Conservation (phyloP, 495 filamentous ascomycete species). For the Penicillium lagena region DNA sequence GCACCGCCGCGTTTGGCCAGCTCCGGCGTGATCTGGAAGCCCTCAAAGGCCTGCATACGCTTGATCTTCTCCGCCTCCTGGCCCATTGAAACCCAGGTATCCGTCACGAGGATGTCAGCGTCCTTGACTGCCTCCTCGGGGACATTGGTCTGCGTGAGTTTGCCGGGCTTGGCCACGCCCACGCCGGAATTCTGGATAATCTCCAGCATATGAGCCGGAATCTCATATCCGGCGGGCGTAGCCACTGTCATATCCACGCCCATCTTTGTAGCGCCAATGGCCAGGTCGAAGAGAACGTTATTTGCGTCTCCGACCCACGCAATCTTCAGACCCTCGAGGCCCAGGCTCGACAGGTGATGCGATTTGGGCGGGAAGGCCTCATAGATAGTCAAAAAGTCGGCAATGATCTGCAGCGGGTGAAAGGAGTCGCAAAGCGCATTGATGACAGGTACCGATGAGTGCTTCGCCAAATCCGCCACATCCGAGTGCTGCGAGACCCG, state of each 20-base stretch:
- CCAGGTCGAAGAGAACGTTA: conserved; percentile 92
- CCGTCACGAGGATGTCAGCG: conserved; percentile 87
- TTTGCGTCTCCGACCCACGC: conserved; percentile 97
- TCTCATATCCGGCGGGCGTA: conserved; percentile 75
- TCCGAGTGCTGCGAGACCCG: conserved; percentile 81
- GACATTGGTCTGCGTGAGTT: conserved; percentile 62
- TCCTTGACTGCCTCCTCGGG: conserved; percentile 86
- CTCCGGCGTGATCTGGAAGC: conserved; percentile 83
- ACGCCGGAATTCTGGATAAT: conserved; percentile 58
- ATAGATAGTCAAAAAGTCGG: conserved; percentile 86
- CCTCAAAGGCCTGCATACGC: conserved; percentile 72
- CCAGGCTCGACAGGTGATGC: conserved; percentile 44
- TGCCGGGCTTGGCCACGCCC: conserved; percentile 52
- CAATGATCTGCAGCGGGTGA: conserved; percentile 88
- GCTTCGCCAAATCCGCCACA: conserved; percentile 67
- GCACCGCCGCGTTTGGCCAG: conserved; percentile 80
- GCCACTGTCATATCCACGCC: conserved; percentile 82
- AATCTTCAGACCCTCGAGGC: conserved; percentile 76
- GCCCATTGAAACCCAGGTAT: conserved; percentile 97
- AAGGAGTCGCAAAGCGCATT: conserved; percentile 85
- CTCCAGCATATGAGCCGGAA: conserved; percentile 62
- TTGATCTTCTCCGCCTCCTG: conserved; percentile 78
- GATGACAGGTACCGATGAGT: conserved; percentile 85
- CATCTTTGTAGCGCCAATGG: conserved; percentile 76
- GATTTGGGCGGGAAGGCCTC: conserved; percentile 58